Conservation (phyloP, 371 early-diverging fungal species). For the Mortierella sp. region DNA sequence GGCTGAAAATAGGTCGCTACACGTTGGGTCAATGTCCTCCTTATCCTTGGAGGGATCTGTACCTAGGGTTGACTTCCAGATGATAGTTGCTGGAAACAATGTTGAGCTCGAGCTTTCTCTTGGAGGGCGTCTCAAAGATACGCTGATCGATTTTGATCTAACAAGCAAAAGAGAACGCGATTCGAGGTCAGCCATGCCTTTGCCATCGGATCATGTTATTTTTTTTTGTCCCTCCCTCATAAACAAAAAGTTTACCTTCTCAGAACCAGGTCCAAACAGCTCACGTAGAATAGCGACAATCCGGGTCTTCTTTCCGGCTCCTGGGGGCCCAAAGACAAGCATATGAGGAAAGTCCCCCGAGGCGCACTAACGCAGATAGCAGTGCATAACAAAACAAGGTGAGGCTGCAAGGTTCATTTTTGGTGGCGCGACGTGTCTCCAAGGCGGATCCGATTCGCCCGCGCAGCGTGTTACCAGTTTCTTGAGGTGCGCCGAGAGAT, state of each 20-base stretch:
- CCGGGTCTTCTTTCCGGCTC: slow-evolving; percentile 98
- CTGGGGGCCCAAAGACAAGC: slow-evolving; percentile 96
- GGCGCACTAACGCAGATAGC: slow-evolving; percentile 62
- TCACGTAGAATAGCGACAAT: slow-evolving; percentile 86
- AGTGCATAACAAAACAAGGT: background rate
- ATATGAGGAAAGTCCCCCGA: slow-evolving; percentile 94
- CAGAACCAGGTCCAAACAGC: slow-evolving; percentile 92
- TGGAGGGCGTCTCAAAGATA: slow-evolving; percentile 84
- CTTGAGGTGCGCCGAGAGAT: slow-evolving; percentile 78
- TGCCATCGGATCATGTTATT: no score
- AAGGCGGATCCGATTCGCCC: no score
- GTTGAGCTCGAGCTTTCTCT: slow-evolving; percentile 85
- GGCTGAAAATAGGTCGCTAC: no score
- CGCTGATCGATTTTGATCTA: slow-evolving; percentile 92
- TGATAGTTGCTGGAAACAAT: slow-evolving; percentile 93
- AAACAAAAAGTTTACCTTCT: no score
- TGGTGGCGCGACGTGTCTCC: slow-evolving; percentile 9
- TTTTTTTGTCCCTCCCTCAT: no score
- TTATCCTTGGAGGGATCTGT: background rate
- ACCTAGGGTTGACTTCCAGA: slow-evolving; percentile 93
- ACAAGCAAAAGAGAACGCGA: background rate
- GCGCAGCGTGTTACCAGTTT: slow-evolving; percentile 72
- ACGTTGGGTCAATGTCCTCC: no score
- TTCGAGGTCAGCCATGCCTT: background rate
- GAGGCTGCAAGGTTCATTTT: background rate